Evolutionary conservation across 352 stramenopile genomes (phyloP), one percentile per base, ranked within the genome.

Genomic region (Phytophthora quininea): DNA sequence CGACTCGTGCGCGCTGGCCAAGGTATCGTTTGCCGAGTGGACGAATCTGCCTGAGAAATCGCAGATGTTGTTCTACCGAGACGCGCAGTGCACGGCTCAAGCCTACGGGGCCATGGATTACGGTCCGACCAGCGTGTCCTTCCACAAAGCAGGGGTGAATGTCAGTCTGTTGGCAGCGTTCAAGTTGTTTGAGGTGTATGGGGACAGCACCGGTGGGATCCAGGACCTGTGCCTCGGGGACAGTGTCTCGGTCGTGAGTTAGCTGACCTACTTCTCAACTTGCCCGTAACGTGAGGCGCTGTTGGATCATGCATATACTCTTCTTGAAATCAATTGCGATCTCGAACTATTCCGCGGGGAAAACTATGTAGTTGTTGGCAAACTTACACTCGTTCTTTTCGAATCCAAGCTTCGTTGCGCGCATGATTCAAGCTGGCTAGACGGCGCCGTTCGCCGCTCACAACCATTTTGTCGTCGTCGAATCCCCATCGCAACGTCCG

Each of bases 41-140:
- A 49, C 43, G 19, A 49, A n/a, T 49, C 43, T 49, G 5, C 43
- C 43, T 12, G 43, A 49, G 5, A 49, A 49, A 11, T 29, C 43
- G 43, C 43, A 49, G 15, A 49, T 49, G 43, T 10, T 49, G 4
- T 49, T 49, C 15, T 49, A 49, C 43, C 24, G 15, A 49, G 43
- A 49, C 9, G 43, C 24, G 8, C 43, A 29, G 43, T 49, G 43
- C 14, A 29, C 43, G 3, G 12, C 19, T 6, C 43, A 49, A 29
- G 19, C 15, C 43, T 49, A 49, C 14, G 43, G 43, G 8, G 43
- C 43, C 12, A 49, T 49, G 43, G 43, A 49, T n/a, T 49, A 49
- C 43, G 43, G 43, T 7, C 43, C 43, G 3, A 49, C 43, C 6
- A 49, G 11, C 19, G 43, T 49, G 43, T n/a, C 43, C 11, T 49